A percentile compares a stretch with the other conserved stretches of the same genome.
These are phyloP conservation scores for Xylariaceae sp. DNA, from an alignment of 2,329 filamentous ascomycete species.

Conservation along the genomic window DNA sequence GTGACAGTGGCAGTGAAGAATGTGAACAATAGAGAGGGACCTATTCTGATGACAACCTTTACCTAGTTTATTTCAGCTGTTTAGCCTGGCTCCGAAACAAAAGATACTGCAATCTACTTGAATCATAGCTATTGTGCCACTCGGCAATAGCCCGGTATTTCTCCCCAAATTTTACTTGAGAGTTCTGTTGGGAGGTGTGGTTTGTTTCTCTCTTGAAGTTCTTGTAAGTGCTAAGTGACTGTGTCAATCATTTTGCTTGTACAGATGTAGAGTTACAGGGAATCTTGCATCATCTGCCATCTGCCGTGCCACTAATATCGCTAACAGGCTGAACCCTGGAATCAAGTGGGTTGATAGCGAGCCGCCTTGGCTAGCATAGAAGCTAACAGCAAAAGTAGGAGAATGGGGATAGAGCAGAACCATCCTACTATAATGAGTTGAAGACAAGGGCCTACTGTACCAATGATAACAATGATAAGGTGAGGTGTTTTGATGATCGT, in stretches of 20 bases:
- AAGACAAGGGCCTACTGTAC: conserved; percentile 1
- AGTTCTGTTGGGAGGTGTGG: too few relatives aligned
- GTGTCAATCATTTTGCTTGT: neutral
- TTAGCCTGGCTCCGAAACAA: too few relatives aligned
- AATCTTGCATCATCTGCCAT: conserved; percentile 30
- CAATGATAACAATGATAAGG: conserved; percentile 12
- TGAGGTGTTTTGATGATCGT: conserved; percentile 12
- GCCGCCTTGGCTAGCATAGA: neutral
- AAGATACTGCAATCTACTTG: too few relatives aligned
- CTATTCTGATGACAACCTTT: too few relatives aligned
- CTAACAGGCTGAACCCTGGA: conserved; percentile 9
- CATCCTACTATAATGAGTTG: neutral
- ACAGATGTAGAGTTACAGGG: neutral
- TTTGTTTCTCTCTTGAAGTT: too few relatives aligned
- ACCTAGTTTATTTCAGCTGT: too few relatives aligned
- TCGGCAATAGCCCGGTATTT: too few relatives aligned
- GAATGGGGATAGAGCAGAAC: neutral
- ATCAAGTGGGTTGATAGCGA: conserved; percentile 12
- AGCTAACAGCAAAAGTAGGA: neutral
- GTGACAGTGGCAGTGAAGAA: too few relatives aligned
- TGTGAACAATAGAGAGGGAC: too few relatives aligned
- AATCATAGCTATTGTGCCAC: too few relatives aligned
- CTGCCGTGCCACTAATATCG: conserved; percentile 26
- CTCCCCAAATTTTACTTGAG: too few relatives aligned
- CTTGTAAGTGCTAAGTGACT: neutral